Conservation (phyloP, 2,329 filamentous ascomycete species). For the Sarocladiaceae sp. region DNA sequence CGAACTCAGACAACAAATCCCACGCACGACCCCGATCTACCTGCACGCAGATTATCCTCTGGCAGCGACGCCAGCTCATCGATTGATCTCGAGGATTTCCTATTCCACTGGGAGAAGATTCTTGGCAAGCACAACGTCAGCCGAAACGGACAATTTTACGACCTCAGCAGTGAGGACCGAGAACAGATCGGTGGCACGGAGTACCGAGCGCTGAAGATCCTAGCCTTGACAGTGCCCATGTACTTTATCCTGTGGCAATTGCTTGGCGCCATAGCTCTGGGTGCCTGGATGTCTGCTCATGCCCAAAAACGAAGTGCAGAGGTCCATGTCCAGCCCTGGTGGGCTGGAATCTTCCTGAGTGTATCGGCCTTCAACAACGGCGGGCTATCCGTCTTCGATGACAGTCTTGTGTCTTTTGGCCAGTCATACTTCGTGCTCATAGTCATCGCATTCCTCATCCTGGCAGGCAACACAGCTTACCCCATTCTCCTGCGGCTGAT, state of each 20-base stretch:
- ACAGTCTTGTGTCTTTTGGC: conserved; percentile 61
- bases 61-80: conserved; percentile 16
- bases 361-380: conserved; percentile 68
- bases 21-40: conserved; percentile 17
- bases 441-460: conserved; percentile 52
- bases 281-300: conserved; percentile 41
- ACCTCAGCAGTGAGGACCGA: conserved; percentile 47
- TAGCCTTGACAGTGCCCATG: conserved; percentile 54
- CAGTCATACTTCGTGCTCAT: conserved; percentile 45
- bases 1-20: not conserved
- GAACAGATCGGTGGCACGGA: conserved; percentile 59
- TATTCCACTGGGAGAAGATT: conserved; percentile 27
- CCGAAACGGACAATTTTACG: conserved; percentile 52
- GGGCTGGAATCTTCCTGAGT: conserved; percentile 64
- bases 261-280: conserved; percentile 53
- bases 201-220: conserved; percentile 56
- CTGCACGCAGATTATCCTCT: conserved; percentile 16
- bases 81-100: conserved; percentile 22
- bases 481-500: conserved; percentile 59
- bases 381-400: conserved; percentile 64
- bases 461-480: conserved; percentile 64
- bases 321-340: conserved; percentile 44
- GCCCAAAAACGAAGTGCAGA: conserved; percentile 52
- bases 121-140: conserved; percentile 35
- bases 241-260: conserved; percentile 60